Conservation (phyloP, 1,284 basidiomycete species). For the Ceratobasidium papillatum region DNA sequence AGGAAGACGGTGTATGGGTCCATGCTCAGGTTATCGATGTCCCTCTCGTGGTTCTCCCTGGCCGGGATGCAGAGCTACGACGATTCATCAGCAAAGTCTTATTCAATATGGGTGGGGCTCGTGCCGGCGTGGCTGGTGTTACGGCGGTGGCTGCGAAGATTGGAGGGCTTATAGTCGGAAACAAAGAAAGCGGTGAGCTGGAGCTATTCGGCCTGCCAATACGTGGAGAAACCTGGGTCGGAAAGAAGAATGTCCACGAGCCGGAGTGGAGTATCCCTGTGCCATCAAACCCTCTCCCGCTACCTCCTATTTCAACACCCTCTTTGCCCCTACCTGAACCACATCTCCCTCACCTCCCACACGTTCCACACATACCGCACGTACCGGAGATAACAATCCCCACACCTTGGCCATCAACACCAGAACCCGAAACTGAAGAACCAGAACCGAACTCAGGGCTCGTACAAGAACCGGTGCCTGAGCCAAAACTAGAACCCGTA, state of each 20-base stretch:
- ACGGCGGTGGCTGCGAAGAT: slow-evolving; percentile 21
- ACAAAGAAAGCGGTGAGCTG: slow-evolving; percentile 19
- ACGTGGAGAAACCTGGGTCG: slow-evolving; percentile 25
- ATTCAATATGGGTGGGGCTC: slow-evolving; percentile 22
- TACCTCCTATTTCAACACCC: not conserved
- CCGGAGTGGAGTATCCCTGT: slow-evolving; percentile 8
- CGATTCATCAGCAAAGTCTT: slow-evolving; percentile 27
- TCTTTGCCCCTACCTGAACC: not conserved
- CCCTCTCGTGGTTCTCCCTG: slow-evolving; percentile 21
- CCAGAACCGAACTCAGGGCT: not conserved
- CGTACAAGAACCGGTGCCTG: too few relatives aligned
- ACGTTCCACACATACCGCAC: not conserved
- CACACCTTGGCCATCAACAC: not conserved
- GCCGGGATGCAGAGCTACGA: slow-evolving; percentile 18
- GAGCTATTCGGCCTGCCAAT: slow-evolving; percentile 25
- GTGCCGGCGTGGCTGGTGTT: slow-evolving; percentile 25
- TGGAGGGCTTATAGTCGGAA: slow-evolving; percentile 18
- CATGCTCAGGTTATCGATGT: slow-evolving; percentile 32
- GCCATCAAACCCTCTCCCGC: slow-evolving; percentile 7
- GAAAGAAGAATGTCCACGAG: slow-evolving; percentile 28
- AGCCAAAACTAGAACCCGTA: not conserved
- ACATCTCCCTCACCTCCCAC: not conserved
- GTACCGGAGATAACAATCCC: not conserved
- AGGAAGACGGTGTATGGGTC: slow-evolving; percentile 25
- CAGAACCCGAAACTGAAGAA: not conserved